A percentile compares a stretch with the other conserved stretches of the same genome.
phyloP scores from a whole-genome alignment of 2,329 filamentous ascomycete species.

The Furcasterigmium sp. region DNA sequence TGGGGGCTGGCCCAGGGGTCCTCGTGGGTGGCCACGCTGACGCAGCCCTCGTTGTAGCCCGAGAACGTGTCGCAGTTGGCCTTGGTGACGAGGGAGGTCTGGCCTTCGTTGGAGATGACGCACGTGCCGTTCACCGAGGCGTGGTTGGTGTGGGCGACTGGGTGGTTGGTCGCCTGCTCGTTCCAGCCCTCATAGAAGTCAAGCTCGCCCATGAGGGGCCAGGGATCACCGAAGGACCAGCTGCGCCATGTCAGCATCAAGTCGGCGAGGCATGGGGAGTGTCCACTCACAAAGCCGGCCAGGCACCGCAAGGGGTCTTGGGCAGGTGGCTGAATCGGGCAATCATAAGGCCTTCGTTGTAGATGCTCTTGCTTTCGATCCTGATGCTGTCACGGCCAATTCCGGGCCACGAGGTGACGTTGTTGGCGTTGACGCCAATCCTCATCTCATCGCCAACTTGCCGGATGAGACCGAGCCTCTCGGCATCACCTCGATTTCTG shows the following conservation, averaged over 20 bases:
- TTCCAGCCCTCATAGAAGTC: constrained; percentile 67
- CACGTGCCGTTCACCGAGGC: constrained; percentile 28
- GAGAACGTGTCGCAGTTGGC: constrained; percentile 33
- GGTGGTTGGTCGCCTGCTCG: constrained; percentile 37
- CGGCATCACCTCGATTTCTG: constrained; percentile 26
- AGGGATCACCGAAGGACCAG: constrained; percentile 47
- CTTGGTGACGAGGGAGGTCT: constrained; percentile 24
- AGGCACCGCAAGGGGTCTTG: constrained; percentile 58
- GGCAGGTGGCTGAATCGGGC: constrained; percentile 67
- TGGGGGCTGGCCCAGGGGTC: constrained; percentile 28
- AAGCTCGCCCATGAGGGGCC: constrained; percentile 60
- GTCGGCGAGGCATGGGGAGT: too few relatives aligned
- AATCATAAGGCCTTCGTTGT: constrained; percentile 63
- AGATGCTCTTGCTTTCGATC: constrained; percentile 56
- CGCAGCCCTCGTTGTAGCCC: constrained; percentile 37
- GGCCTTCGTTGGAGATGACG: constrained; percentile 20
- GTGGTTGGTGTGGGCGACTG: constrained; percentile 51
- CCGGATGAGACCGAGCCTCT: constrained; percentile 26
- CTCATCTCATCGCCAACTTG: constrained; percentile 26
- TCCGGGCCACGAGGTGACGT: constrained; percentile 14
- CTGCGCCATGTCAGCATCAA: too few relatives aligned
- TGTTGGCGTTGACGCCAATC: constrained; percentile 29
- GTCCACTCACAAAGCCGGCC: constrained; percentile 59
- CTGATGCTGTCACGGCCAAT: constrained; percentile 53
- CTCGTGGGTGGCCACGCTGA: constrained; percentile 26